Evolutionary conservation across 2,329 filamentous ascomycete species (phyloP).

Genomic region (Hirsutella minnesotensis): DNA sequence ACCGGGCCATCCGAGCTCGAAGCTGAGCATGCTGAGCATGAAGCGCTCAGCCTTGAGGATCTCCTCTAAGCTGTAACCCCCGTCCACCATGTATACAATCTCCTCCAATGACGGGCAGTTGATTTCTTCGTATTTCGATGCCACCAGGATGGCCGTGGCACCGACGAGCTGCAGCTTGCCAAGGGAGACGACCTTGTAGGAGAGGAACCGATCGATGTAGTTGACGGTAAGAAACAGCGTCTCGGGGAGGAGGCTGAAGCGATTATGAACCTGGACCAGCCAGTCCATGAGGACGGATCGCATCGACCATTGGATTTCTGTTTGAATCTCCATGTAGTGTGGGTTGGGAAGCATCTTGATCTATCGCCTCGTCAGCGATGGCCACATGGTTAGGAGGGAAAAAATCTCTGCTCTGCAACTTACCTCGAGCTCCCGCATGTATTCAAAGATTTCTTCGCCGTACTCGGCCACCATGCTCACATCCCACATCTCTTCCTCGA

Average conservation of each 20-base stretch:
- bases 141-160: slow-evolving; percentile 88
- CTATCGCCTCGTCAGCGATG: slow-evolving; percentile 25
- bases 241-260: slow-evolving; percentile 84
- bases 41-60: slow-evolving; percentile 95
- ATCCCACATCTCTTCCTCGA: slow-evolving; percentile 84
- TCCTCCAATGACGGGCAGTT: slow-evolving; percentile 91
- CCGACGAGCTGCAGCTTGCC: slow-evolving; percentile 93
- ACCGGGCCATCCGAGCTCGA: slow-evolving; percentile 94
- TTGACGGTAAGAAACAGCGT: slow-evolving; percentile 92
- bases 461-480: slow-evolving; percentile 98
- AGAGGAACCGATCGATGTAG: slow-evolving; percentile 94
- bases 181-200: slow-evolving; percentile 86
- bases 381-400: no score
- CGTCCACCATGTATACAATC: slow-evolving; percentile 97
- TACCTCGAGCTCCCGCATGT: slow-evolving; percentile 85
- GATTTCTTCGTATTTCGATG: slow-evolving; percentile 98
- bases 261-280: slow-evolving; percentile 90
- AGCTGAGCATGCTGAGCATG: slow-evolving; percentile 94
- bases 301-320: slow-evolving; percentile 99
- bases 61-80: slow-evolving; percentile 78
- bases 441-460: slow-evolving; percentile 86
- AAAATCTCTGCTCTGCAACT: slow-evolving; percentile 17
- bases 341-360: slow-evolving; percentile 73
- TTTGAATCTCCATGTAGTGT: slow-evolving; percentile 93
- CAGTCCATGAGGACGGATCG: slow-evolving; percentile 94